Percentiles rank a stretch among this genome's conserved stretches.
phyloP scores from a whole-genome alignment of 2,329 filamentous ascomycete genomes.

The Celoporthe dispersa region DNA sequence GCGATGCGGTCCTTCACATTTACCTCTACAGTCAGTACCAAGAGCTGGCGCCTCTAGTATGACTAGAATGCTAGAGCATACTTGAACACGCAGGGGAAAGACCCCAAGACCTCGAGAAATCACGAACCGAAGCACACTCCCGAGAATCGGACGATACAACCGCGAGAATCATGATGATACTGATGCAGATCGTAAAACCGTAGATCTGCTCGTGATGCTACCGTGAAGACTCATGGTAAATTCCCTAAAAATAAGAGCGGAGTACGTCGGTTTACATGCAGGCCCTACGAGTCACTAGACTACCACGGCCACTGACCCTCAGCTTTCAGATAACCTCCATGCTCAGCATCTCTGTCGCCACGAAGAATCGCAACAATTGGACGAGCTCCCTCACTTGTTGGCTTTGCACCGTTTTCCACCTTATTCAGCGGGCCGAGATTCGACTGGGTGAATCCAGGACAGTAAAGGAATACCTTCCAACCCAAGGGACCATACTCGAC shows the following conservation, averaged over 20 bases:
- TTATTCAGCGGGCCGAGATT: not conserved
- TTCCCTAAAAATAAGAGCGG: not conserved
- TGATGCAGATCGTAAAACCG: not conserved
- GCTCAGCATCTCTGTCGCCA: conserved; percentile 14
- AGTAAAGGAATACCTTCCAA: conserved; percentile 15
- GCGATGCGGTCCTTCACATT: not conserved
- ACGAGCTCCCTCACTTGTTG: conserved; percentile 2
- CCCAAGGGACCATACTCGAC: conserved; percentile 13
- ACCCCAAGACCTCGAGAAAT: too few species aligned
- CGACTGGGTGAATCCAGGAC: conserved; percentile 12
- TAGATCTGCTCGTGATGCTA: not conserved
- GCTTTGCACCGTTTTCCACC: conserved; percentile 9
- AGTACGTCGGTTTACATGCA: not conserved
- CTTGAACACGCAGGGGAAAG: too few species aligned
- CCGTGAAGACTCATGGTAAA: not conserved
- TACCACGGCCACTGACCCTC: conserved; percentile 5
- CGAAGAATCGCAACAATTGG: conserved; percentile 14
- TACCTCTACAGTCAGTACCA: too few species aligned
- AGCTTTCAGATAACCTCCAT: not conserved
- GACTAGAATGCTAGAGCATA: too few species aligned
- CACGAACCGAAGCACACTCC: too few species aligned
- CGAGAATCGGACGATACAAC: not conserved
- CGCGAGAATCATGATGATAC: not conserved
- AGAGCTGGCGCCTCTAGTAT: too few species aligned
- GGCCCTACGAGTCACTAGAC: not conserved